These are phyloP conservation scores for Sparassis latifolia DNA, from an alignment of 1,284 basidiomycete genomes.

Conservation along the genomic window DNA sequence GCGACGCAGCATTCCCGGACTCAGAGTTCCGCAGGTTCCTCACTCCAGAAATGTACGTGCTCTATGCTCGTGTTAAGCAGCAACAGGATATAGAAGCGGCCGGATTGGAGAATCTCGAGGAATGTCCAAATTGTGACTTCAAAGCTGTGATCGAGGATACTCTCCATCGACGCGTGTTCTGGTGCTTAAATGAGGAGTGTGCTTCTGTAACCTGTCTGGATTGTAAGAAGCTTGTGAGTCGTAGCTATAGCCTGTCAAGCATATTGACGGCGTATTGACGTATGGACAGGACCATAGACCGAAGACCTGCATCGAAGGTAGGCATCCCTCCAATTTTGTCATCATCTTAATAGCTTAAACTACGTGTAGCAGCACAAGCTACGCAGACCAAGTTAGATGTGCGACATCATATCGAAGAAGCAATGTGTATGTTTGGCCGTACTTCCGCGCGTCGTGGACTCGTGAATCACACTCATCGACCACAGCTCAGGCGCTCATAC, in stretches of 20 bases:
- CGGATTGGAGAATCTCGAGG: conserved; percentile 67
- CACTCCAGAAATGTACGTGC: conserved; percentile 49
- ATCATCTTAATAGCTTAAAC: neutral
- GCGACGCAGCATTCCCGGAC: conserved; percentile 60
- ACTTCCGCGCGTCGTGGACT: neutral
- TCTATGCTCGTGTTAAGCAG: conserved; percentile 75
- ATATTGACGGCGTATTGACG: neutral
- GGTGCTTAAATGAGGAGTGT: conserved; percentile 71
- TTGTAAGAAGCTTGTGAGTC: conserved; percentile 67
- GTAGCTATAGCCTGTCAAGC: neutral
- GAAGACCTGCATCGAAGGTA: conserved; percentile 69
- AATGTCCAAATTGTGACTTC: conserved; percentile 84
- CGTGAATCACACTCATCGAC: neutral
- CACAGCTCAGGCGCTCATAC: conserved; percentile 71
- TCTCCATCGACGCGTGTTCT: conserved; percentile 65
- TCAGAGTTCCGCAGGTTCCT: conserved; percentile 63
- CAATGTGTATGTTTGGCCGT: conserved; percentile 60
- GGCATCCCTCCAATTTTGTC: conserved; percentile 1
- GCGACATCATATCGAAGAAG: conserved; percentile 78
- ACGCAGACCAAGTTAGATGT: conserved; percentile 62
- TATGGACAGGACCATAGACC: conserved; percentile 71
- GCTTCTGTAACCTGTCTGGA: conserved; percentile 66
- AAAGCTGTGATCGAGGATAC: conserved; percentile 75
- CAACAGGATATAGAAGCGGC: conserved; percentile 74
- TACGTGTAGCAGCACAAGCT: conserved; percentile 52